Conservation (phyloP, 192 early-diverging fungal species). For the Gonapodya sp. region DNA sequence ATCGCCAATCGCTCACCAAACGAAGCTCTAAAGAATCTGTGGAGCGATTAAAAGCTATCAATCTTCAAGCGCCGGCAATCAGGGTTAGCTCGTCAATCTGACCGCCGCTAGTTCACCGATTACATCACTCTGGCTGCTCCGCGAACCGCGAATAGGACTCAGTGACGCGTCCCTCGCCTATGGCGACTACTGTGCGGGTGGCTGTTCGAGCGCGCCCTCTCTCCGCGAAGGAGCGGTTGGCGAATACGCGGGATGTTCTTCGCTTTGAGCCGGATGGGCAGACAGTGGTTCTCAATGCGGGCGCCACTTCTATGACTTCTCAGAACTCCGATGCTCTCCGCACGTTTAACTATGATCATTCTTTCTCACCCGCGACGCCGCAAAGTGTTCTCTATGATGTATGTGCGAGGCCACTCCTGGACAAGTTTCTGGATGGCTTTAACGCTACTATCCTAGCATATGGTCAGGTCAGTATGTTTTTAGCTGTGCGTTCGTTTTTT, state of each 20-base stretch:
- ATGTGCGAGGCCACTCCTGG: slow-evolving; percentile 46
- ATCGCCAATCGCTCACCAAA: no score
- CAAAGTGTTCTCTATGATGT: slow-evolving; percentile 50
- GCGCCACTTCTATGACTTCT: not conserved
- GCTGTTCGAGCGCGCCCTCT: slow-evolving; percentile 73
- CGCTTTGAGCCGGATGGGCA: not conserved
- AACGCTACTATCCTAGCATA: slow-evolving; percentile 90
- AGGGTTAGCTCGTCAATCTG: no score
- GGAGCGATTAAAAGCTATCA: no score
- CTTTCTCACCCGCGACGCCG: slow-evolving; percentile 41
- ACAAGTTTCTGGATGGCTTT: slow-evolving; percentile 73
- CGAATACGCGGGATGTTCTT: slow-evolving; percentile 20
- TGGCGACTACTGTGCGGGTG: slow-evolving; percentile 44
- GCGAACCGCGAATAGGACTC: no score
- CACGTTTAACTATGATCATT: slow-evolving; percentile 62
- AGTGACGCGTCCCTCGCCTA: not conserved
- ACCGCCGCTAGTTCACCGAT: no score
- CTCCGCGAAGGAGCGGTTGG: slow-evolving; percentile 58
- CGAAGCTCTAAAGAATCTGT: no score
- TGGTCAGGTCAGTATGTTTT: slow-evolving; percentile 23
- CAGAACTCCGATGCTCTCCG: slow-evolving; percentile 15
- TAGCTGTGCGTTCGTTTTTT: no score
- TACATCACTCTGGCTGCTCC: no score
- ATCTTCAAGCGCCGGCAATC: no score
- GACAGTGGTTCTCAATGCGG: not conserved